Base-by-base conservation (phyloP, 805 yeast genomes). In the Suhomyces sp. region DNA sequence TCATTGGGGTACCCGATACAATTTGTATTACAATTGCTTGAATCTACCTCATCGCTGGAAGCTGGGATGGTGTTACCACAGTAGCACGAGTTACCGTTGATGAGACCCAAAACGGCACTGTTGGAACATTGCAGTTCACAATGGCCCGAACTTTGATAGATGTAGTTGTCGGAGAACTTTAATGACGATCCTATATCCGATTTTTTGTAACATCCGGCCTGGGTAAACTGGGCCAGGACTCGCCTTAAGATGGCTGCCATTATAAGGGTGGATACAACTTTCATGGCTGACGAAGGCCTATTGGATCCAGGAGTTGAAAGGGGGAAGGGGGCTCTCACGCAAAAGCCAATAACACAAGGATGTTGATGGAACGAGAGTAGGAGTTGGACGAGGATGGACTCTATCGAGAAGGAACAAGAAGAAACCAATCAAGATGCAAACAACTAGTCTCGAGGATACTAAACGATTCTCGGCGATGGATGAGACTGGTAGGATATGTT, bases 1-100 rank as follows among this genome's bases (percentile, higher is more conserved):
- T 81, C 83, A 3, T 46, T 28, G 7, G 77, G 74, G 58, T 72
- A 87, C n/a, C 88, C 95, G 14, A 52, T 55, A 58, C 95, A 87
- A 4, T 44, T 34, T 17, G 42, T 40, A 26, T 51, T 40, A 36
- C 60, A 55, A 20, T 50, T 48, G 28, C 32, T 27, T 12, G 17
- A 21, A 7, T 20, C 27, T 13, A 40, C 47, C 25, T 42, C 12
- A 20, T 42, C 31, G 13, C 41, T 28, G 15, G 42, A 19, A 6
- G 57, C 36, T 3, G 77, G 68, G 3, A 67, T 51, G 1, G 62
- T 42, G 48, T 71, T 61, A 18, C 91, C 91, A 57, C 95, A 85
- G 50, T 73, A 83, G 56, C 95, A 85, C 13, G 58, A 55, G 17
- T 65, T 49, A 6, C 88, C 86, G 33, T 68, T 57, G 9, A 70